Percentiles rank a stretch among this genome's conserved stretches.
These are phyloP conservation scores for Aspergillus indologenus DNA, from an alignment of 495 filamentous ascomycete species.

Conservation along the genomic window DNA sequence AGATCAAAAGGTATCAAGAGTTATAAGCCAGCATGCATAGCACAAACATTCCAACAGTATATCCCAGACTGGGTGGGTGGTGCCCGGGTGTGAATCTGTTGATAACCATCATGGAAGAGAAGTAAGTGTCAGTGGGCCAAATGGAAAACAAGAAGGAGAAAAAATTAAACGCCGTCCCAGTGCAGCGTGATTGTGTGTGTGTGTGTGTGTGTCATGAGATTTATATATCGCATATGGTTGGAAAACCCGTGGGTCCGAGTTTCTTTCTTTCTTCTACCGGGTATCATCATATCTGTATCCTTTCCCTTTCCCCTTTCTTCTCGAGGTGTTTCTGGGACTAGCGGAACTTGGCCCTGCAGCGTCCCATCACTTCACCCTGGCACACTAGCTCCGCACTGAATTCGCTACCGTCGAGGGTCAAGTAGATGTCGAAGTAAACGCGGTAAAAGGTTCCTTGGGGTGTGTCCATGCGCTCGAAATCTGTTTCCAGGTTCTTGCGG, in stretches of 20 bases:
- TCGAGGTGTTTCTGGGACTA: slow-evolving; percentile 21
- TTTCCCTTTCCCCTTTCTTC: slow-evolving; percentile 1
- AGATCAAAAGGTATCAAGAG: too few species aligned
- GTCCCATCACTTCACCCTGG: slow-evolving; percentile 98
- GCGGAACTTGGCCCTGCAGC: slow-evolving; percentile 84
- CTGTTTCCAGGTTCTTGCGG: slow-evolving; percentile 97
- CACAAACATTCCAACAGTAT: too few species aligned
- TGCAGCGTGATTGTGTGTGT: slow-evolving; percentile 25
- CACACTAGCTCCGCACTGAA: slow-evolving; percentile 98
- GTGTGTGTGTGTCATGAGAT: slow-evolving; percentile 6
- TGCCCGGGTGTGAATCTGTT: too few species aligned
- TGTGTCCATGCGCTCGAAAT: slow-evolving; percentile 99
- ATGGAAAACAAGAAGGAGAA: too few species aligned
- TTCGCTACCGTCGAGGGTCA: slow-evolving; percentile 93
- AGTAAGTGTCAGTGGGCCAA: too few species aligned
- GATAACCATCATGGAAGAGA: too few species aligned
- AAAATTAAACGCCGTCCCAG: slow-evolving; percentile 20
- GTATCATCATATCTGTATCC: not conserved
- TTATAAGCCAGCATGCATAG: too few species aligned
- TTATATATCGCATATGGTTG: slow-evolving; percentile 10
- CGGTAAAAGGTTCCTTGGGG: slow-evolving; percentile 98
- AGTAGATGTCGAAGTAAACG: slow-evolving; percentile 76
- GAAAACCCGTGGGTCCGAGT: too few species aligned
- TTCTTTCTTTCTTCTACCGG: not conserved
- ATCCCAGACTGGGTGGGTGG: too few species aligned